Base-by-base conservation (phyloP, 1,284 basidiomycete genomes). In the Leccinum solheimii region DNA sequence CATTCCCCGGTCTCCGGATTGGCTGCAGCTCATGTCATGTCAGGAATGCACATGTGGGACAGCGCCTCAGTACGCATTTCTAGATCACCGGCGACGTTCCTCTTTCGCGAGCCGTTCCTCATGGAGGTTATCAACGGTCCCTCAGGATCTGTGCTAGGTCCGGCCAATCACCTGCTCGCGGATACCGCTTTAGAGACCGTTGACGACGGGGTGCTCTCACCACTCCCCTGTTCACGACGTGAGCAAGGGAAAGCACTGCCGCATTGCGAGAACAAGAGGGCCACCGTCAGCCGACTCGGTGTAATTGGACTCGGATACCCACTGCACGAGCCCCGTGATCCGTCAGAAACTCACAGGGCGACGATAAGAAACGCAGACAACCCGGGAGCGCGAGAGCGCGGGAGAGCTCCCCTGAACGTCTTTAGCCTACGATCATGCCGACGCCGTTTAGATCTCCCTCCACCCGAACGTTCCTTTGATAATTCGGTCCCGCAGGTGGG, bases 151-250 rank as follows among this genome's bases (percentile, higher is more conserved):
- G 11, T 48, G 66, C 27, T 82, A 80, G 40, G 54, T 79, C 76
- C 58, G 83, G 67, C 16, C 80, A 83, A 36, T 65, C 66, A 50
- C 57, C 40, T 58, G 40, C 11, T 13, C 48, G 13, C 6, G 26
- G 13, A 40, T 50, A 48, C 32, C 49, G 40, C 50, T 49, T 53
- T 19, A 53, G 48, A 54, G 38, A 55, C 48, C 5, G 32, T 21
- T 21, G 36, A 49, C 30, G 7, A 49, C 8, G 26, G 27, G 55
- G 11, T 49, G 50, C 30, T n/a, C 54, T 80, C 69, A 78, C 21
- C 69, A 59, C 49, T 45, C 45, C 69, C 64, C 59, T 76, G 71
- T 69, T 43, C 30, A 21, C 10, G 43, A 13, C 6, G 45, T n/a
- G 48, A 38, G 36, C 43, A 43, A 27, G 55, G 67, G 56, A 69